Evolutionary conservation across 306 rosid genomes (phyloP).

Genomic region (Cyclanthera cordifolia): DNA sequence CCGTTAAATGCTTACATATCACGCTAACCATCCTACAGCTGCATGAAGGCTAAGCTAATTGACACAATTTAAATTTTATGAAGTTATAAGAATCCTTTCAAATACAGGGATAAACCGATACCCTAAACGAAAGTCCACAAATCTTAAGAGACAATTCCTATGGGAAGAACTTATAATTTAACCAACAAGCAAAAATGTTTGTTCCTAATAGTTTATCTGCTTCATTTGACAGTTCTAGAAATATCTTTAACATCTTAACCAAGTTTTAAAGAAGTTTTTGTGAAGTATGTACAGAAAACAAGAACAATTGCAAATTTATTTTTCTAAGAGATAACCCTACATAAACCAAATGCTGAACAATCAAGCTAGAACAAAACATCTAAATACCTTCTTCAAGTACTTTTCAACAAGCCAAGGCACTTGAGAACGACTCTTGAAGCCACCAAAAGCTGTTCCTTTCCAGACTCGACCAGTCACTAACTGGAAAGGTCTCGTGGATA

Average conservation of each 20-base stretch:
- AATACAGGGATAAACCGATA: no score
- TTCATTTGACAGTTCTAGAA: neutral
- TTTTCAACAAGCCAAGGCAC: constrained; percentile 94
- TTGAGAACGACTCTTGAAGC: constrained; percentile 90
- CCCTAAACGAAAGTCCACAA: no score
- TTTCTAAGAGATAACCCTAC: neutral
- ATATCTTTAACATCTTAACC: neutral
- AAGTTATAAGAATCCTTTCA: no score
- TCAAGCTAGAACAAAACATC: neutral
- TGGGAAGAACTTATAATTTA: neutral
- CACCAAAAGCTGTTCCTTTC: constrained; percentile 99
- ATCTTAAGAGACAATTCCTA: neutral
- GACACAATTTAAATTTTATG: no score
- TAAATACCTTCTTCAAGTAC: constrained; percentile 76
- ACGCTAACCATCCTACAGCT: no score
- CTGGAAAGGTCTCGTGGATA: constrained; percentile 87
- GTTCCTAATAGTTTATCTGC: neutral
- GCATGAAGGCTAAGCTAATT: no score
- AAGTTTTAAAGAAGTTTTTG: neutral
- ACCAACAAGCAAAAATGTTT: neutral
- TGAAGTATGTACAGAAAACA: neutral
- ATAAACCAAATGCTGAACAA: neutral
- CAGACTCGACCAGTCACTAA: constrained; percentile 94
- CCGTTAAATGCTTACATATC: no score
- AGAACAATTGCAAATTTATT: neutral